Conservation (phyloP, 192 early-diverging fungal species). For the Bifiguratus adelaidae region DNA sequence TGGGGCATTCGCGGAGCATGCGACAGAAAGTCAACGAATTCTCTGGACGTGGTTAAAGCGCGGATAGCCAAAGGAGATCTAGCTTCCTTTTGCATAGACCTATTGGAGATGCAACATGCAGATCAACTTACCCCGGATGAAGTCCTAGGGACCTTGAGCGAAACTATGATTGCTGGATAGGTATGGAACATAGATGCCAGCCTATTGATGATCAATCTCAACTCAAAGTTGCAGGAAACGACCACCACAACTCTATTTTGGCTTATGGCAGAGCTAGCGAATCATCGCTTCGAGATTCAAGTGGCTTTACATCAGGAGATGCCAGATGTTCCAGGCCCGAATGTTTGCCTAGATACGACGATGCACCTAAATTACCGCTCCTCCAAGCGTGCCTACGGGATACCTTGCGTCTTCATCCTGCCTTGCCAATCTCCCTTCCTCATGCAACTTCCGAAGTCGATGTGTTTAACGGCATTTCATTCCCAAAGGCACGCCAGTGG, state of each 20-base stretch:
- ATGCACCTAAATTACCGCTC: slow-evolving; percentile 5
- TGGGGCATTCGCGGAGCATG: no score
- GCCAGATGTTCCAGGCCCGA: background rate
- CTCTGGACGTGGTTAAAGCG: no score
- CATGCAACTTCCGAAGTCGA: slow-evolving; percentile 18
- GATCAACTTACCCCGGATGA: no score
- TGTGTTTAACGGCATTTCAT: slow-evolving; percentile 16
- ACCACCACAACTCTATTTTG: slow-evolving; percentile 8
- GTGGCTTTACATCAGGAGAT: background rate
- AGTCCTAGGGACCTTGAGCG: no score
- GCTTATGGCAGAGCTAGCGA: slow-evolving; percentile 3
- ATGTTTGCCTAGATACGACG: background rate
- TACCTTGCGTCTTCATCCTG: slow-evolving; percentile 14
- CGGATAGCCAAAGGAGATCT: no score
- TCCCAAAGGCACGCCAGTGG: background rate
- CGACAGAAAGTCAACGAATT: no score
- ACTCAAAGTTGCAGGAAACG: no score
- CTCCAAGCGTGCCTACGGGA: slow-evolving; percentile 19
- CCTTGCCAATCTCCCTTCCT: slow-evolving; percentile 14
- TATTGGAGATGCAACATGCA: no score
- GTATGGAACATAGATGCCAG: no score
- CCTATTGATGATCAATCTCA: no score
- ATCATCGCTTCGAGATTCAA: slow-evolving; percentile 10
- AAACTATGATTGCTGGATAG: no score
- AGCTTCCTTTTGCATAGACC: no score